These are phyloP conservation scores for Pyrenochaeta sp. DNA, from an alignment of 2,329 filamentous ascomycete species.

Conservation along the genomic window DNA sequence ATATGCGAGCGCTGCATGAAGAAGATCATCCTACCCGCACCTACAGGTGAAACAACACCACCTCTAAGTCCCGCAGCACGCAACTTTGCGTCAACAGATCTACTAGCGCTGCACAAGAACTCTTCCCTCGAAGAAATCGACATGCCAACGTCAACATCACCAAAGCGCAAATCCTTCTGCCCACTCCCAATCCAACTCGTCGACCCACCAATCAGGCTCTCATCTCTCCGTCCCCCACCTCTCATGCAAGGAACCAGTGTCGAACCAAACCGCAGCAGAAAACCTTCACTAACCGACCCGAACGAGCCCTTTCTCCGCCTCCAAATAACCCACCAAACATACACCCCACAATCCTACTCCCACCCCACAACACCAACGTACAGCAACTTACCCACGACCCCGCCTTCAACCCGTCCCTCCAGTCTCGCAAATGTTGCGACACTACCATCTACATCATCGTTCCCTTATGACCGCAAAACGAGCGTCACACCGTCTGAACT, in stretches of 20 bases:
- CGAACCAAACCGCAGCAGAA: slow-evolving; percentile 29
- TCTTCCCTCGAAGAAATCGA: slow-evolving; percentile 22
- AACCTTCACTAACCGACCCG: slow-evolving; percentile 41
- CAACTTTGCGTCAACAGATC: slow-evolving; percentile 35
- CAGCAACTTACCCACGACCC: slow-evolving; percentile 26
- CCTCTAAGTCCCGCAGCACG: slow-evolving; percentile 32
- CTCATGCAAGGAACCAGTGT: slow-evolving; percentile 8
- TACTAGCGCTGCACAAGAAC: slow-evolving; percentile 27
- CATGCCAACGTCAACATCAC: slow-evolving; percentile 22
- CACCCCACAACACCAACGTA: slow-evolving; percentile 27
- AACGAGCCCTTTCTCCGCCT: slow-evolving; percentile 40
- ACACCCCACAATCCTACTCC: slow-evolving; percentile 15
- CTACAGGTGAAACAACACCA: slow-evolving; percentile 36
- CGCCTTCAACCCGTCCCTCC: slow-evolving; percentile 33
- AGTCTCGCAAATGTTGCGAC: slow-evolving; percentile 37
- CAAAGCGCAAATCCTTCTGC: slow-evolving; percentile 27
- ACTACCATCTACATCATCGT: slow-evolving; percentile 24
- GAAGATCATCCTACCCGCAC: slow-evolving; percentile 31
- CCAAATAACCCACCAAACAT: slow-evolving; percentile 31
- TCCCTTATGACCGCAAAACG: slow-evolving; percentile 28
- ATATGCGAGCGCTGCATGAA: slow-evolving; percentile 44
- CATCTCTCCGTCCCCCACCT: slow-evolving; percentile 38
- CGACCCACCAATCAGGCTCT: slow-evolving; percentile 42
- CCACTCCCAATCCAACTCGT: slow-evolving; percentile 29
- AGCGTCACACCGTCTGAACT: slow-evolving; percentile 42